A percentile compares a stretch with the other conserved stretches of the same genome.
These are phyloP conservation scores for Russula sp. DNA, from an alignment of 768 basidiomycete genomes.

Conservation along the genomic window DNA sequence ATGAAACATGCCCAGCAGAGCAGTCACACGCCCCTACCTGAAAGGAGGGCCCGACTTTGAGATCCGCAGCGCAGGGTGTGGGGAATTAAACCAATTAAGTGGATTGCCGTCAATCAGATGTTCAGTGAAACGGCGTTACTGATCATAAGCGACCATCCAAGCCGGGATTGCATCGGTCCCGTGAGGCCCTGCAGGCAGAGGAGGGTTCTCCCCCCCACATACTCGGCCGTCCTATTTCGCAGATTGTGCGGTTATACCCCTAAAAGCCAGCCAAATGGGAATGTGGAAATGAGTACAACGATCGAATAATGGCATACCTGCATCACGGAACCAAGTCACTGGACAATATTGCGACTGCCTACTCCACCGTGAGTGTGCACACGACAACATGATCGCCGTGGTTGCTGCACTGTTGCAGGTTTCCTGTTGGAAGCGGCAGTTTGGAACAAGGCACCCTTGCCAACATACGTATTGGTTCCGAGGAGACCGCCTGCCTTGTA, in stretches of 20 bases:
- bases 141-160: background rate
- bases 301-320: background rate
- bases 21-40: conserved; percentile 7
- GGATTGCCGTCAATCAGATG: background rate
- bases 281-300: background rate
- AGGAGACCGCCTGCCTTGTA: background rate
- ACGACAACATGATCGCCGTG: background rate
- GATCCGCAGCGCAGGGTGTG: conserved; percentile 5
- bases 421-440: conserved; percentile 5
- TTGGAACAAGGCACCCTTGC: background rate
- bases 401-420: background rate
- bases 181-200: background rate
- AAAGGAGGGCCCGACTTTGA: conserved; percentile 1
- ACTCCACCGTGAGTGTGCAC: background rate
- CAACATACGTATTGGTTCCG: background rate
- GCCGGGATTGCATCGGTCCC: background rate
- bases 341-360: background rate
- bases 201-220: background rate
- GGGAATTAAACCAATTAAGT: background rate
- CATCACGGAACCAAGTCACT: background rate
- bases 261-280: background rate
- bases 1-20: background rate
- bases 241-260: background rate
- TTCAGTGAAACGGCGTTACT: background rate
- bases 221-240: background rate